Evolutionary conservation across 495 filamentous ascomycete genomes (phyloP).

Genomic region (Tuber magnatum): DNA sequence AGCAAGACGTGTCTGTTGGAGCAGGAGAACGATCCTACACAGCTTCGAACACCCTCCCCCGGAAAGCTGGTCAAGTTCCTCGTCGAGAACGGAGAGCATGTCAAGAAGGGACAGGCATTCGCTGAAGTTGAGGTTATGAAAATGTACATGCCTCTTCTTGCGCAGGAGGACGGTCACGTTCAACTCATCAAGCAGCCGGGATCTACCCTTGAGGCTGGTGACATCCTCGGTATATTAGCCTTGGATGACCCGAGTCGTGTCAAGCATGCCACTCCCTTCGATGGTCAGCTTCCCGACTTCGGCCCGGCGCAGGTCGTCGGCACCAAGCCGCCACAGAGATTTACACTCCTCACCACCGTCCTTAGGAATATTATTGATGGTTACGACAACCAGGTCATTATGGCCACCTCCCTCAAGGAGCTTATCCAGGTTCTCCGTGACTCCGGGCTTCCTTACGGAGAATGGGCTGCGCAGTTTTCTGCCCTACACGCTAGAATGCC

Average conservation of each 20-base stretch:
- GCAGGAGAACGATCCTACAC: constrained; percentile 98
- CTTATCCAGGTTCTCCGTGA: constrained; percentile 83
- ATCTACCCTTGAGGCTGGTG: constrained; percentile 93
- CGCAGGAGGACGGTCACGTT: constrained; percentile 94
- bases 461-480: constrained; percentile 91
- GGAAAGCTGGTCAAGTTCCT: constrained; percentile 98
- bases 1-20: constrained; percentile 96
- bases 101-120: constrained; percentile 85
- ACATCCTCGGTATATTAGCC: constrained; percentile 95
- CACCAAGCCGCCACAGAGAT: constrained; percentile 85
- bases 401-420: constrained; percentile 80
- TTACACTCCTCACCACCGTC: constrained; percentile 65
- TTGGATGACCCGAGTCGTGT: constrained; percentile 93
- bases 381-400: constrained; percentile 96
- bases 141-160: constrained; percentile 99
- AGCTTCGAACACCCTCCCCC: constrained; percentile 87
- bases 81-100: constrained; percentile 92
- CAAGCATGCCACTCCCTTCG: constrained; percentile 95
- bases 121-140: constrained; percentile 99
- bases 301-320: constrained; percentile 80
- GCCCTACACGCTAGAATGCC: constrained; percentile 95
- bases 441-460: constrained; percentile 85
- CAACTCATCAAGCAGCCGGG: constrained; percentile 99
- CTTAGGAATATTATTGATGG: constrained; percentile 85
- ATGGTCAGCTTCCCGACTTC: constrained; percentile 80